Evolutionary conservation across 2,329 filamentous ascomycete genomes (phyloP).

Genomic region (Pseudogymnoascus sp.): DNA sequence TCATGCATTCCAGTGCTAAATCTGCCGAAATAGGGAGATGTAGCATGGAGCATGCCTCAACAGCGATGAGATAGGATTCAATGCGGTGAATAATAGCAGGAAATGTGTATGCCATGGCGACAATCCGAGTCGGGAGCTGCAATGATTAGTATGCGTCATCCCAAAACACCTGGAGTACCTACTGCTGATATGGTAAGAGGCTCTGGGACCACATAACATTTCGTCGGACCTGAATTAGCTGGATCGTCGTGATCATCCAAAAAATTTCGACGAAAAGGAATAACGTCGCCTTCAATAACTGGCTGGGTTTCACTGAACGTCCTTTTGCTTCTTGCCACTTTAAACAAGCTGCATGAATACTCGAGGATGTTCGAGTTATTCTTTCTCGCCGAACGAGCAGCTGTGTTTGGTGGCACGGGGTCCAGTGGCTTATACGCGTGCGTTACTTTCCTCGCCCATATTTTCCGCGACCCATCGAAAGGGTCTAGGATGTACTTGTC

Average conservation of each 20-base stretch:
- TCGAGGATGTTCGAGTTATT: constrained; percentile 62
- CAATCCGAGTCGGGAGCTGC: constrained; percentile 63
- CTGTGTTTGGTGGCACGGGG: constrained; percentile 54
- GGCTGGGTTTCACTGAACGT: constrained; percentile 65
- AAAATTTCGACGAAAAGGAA: constrained; percentile 75
- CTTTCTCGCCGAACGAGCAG: constrained; percentile 38
- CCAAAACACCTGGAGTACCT: constrained; percentile 34
- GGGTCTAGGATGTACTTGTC: constrained; percentile 53
- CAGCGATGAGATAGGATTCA: constrained; percentile 72
- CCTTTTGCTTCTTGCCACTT: constrained; percentile 48
- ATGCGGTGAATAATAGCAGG: constrained; percentile 80
- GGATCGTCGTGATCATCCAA: constrained; percentile 57
- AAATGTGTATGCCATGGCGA: constrained; percentile 66
- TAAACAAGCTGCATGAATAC: constrained; percentile 74
- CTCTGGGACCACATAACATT: constrained; percentile 68
- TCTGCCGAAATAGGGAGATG: constrained; percentile 58
- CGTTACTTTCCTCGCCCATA: constrained; percentile 49
- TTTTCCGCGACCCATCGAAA: constrained; percentile 57
- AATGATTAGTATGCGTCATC: neutral
- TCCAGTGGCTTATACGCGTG: constrained; percentile 57
- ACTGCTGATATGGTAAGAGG: constrained; percentile 71
- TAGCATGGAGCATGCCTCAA: constrained; percentile 66
- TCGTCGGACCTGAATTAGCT: constrained; percentile 29
- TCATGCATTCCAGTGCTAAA: constrained; percentile 80
- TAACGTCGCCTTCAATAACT: constrained; percentile 68